phyloP scores from a whole-genome alignment of 2,329 filamentous ascomycete species.

The Thelonectria olida region DNA sequence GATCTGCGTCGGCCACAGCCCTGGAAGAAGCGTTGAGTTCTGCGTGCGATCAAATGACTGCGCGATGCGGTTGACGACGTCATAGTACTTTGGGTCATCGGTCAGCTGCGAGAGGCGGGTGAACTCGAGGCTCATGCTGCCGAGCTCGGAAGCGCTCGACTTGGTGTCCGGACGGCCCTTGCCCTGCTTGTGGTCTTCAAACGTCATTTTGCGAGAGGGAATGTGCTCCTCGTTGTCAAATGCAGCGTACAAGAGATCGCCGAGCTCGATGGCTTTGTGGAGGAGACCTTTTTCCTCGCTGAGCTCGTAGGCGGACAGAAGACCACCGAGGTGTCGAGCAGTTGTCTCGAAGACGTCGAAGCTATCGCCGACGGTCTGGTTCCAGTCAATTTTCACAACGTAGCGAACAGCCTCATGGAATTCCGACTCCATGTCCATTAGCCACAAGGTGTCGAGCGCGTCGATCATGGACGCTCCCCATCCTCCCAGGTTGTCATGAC shows the following conservation, averaged over 20 bases:
- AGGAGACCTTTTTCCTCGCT: slow-evolving; percentile 64
- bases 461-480: slow-evolving; percentile 72
- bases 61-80: slow-evolving; percentile 67
- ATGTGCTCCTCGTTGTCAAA: slow-evolving; percentile 74
- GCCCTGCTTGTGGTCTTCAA: slow-evolving; percentile 47
- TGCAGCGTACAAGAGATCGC: slow-evolving; percentile 67
- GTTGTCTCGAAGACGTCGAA: slow-evolving; percentile 75
- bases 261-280: slow-evolving; percentile 68
- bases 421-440: slow-evolving; percentile 70
- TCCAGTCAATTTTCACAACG: slow-evolving; percentile 58
- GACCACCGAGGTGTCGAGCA: slow-evolving; percentile 73
- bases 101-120: slow-evolving; percentile 71
- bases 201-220: slow-evolving; percentile 61
- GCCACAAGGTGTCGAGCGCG: slow-evolving; percentile 72
- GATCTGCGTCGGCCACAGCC: slow-evolving; percentile 68
- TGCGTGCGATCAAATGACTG: slow-evolving; percentile 63
- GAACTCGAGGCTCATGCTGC: slow-evolving; percentile 68
- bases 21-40: slow-evolving; percentile 62
- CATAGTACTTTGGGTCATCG: slow-evolving; percentile 66
- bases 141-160: slow-evolving; percentile 51
- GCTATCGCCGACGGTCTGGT: slow-evolving; percentile 50
- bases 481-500: slow-evolving; percentile 65
- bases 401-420: slow-evolving; percentile 68
- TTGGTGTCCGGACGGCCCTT: slow-evolving; percentile 42
- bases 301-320: slow-evolving; percentile 74